Evolutionary conservation across 768 basidiomycete species (phyloP), one percentile per base, ranked within the genome.

Genomic region (Pisolithus sp.): DNA sequence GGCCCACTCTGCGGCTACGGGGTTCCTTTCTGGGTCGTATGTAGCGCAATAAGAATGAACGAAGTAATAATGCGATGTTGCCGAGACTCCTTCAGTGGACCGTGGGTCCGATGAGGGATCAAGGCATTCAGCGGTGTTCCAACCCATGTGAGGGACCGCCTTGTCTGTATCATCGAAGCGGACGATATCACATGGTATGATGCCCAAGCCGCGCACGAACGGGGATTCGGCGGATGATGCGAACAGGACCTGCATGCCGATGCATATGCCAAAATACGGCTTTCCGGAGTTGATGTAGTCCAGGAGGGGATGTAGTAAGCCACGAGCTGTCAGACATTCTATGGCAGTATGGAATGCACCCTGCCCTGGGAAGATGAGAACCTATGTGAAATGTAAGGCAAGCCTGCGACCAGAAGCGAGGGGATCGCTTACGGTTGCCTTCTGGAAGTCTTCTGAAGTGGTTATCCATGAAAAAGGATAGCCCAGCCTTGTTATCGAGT

Each of bases 191-290:
- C 74, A 83, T n/a, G 90, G 87, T 55, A 99, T 85, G 57, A 92
- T 68, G 17, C 83, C 89, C 20, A 98, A 77, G n/a, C 95, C 94
- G n/a, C 62, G 67, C 24, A 73, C 71, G 18, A 66, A 62, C 15
- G 81, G 77, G 13, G 85, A 85, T 73, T 99, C 96, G 54, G 80
- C 71, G 15, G 95, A 97, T 13, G 87, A 83, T 52, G 79, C 73
- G 71, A 93, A 98, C 55, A 99, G 88, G 52, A 96, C 82, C 70
- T 99, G 96, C 85, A 99, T 86, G 61, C 96, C 96, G 63, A 99
- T 90, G 72, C 96, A 99, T 73, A 99, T 98, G 37, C 92, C 92
- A 70, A 96, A 91, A 71, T 96, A 99, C 2, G 95, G 96, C 60
- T 78, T 81, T 23, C 96, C 95, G 10, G 90, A 90, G 15, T 71